Evolutionary conservation across 768 basidiomycete species (phyloP), one percentile per base, ranked within the genome.

Genomic region (Russula vinacea): DNA sequence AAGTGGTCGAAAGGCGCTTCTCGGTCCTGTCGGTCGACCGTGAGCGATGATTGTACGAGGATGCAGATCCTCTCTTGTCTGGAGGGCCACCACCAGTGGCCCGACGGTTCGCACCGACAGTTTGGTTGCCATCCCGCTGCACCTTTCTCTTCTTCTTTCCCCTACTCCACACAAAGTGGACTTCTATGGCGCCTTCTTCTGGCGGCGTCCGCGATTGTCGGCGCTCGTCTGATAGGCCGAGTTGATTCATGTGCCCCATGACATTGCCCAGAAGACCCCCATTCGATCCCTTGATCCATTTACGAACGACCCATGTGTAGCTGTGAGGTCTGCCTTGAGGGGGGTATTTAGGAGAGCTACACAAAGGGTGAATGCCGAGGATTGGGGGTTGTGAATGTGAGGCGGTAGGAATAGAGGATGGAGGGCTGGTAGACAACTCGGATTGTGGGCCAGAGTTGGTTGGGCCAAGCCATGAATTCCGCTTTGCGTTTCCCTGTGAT

Each of bases 91-190:
- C n/a, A 22, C n/a, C 44, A 22, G 22, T 58, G 16, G 52, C 9
- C 40, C 55, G 60, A 58, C 64, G 67, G 37, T 35, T 64, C 37
- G 22, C 29, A 5, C 58, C 60, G 13, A 13, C 45, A 13, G 45
- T 35, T 33, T 57, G 65, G 26, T 4, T 40, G 32, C 52, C 54
- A 4, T 53, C 56, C 16, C 54, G 58, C 56, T 2, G 9, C 45
- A 52, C 53, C 42, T 53, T 57, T 45, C 50, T 67, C 62, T 73
- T 72, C 56, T 70, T 70, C 70, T 76, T 78, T 29, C 81, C 82
- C 54, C 88, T 76, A 70, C 81, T 82, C 92, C 92, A 94, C 74
- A 92, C 90, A 72, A 93, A 88, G 52, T 85, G 76, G 22, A 93
- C 84, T 70, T 92, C 89, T 1, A 90, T 81, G 13, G 66, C 57